Conservation (phyloP, 2,329 filamentous ascomycete species). For the Beauveria asiatica region DNA sequence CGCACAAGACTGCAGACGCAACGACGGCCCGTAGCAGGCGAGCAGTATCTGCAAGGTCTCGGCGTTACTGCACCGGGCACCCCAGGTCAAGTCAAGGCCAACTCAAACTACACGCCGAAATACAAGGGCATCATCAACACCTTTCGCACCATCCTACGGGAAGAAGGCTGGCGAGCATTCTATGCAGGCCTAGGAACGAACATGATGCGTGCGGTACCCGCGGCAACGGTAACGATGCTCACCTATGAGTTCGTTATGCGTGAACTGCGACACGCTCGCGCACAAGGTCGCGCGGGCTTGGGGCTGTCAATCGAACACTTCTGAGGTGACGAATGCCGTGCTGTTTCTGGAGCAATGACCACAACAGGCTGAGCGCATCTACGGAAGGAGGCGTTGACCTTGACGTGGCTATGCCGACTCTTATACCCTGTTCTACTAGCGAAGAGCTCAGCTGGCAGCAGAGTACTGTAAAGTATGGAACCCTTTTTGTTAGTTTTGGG, state of each 20-base stretch:
- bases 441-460: not conserved
- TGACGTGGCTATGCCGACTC: not conserved
- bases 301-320: slow-evolving; percentile 3
- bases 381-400: not conserved
- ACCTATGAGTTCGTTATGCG: slow-evolving; percentile 79
- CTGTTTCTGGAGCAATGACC: not conserved
- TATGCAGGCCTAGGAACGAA: slow-evolving; percentile 97
- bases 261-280: slow-evolving; percentile 36
- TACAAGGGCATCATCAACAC: slow-evolving; percentile 79
- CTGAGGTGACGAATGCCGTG: not conserved
- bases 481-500: not conserved
- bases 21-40: slow-evolving; percentile 56
- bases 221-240: slow-evolving; percentile 94
- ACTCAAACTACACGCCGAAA: slow-evolving; percentile 35
- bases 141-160: slow-evolving; percentile 72
- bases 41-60: slow-evolving; percentile 42
- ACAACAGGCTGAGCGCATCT: not conserved
- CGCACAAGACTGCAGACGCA: slow-evolving; percentile 92
- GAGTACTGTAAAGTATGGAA: not conserved
- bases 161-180: slow-evolving; percentile 94
- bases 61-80: slow-evolving; percentile 32
- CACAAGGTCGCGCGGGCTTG: slow-evolving; percentile 29
- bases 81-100: slow-evolving; percentile 23
- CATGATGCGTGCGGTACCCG: slow-evolving; percentile 90
- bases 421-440: not conserved